Base-by-base conservation (phyloP, 345 rosid genomes). In the Orychophragmus violaceus region DNA sequence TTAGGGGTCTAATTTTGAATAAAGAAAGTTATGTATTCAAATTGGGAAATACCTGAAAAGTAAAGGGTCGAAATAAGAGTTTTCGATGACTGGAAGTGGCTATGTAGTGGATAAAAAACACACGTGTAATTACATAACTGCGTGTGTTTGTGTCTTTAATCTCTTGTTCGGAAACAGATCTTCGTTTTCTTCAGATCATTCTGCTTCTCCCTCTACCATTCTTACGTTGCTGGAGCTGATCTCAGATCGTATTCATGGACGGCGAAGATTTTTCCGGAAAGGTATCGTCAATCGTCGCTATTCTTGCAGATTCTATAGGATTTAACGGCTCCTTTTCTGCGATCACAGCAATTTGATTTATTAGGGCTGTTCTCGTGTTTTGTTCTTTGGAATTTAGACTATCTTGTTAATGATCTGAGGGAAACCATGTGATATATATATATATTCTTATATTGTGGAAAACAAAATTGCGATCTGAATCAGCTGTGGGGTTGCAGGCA, bases 231-330 rank as follows among this genome's bases (percentile, higher is more conserved):
- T 18, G 27, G 9, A 58, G 49, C 63, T 70, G 49, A 71, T 71
- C 59, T 56, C 7, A 5, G 19, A 19, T 48, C 62, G 46, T 61
- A 41, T 41, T 41, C 55, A 70, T 70, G 69, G 69, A 23, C 56
- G 48, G 17, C 0, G 74, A 70, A 5, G 74, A 62, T 70, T 61
- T 61, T 53, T 10, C 74, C 39, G 69, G 63, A 52, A 70, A 70
- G 74, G 74, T 70, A 53, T 11, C 55, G 27, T 30, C 10, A 27
- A 24, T 58, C 65, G 2, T 22, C 16, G 6, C 18, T 37, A 25
- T 28, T 9, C n/a, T 28, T 50, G 37, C 64, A 23, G 6, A 23
- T 1, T 53, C 2, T 53, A 11, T 44, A 10, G 29, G 18, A 48
- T 54, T 22, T 8, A 37, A 50, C 51, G 30, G 45, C 41, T 55